A percentile compares a stretch with the other conserved stretches of the same genome.
Conservation (phyloP, 352 stramenopile species). For the Phytophthora sojae region DNA sequence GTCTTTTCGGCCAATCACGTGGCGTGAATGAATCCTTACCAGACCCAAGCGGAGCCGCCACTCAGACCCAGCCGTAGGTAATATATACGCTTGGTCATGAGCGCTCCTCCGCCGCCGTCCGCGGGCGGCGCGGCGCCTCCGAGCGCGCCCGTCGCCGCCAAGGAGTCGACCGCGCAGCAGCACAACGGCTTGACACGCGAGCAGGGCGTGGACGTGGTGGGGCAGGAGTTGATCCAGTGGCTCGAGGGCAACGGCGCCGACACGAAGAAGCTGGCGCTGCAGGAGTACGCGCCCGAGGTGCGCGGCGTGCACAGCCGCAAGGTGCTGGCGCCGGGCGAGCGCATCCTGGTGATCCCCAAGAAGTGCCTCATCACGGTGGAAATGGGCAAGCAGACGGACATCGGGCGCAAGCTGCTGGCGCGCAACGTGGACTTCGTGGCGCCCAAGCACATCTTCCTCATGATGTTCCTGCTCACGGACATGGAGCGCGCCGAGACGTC, state of each 20-base stretch:
- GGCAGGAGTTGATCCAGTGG: constrained; percentile 79
- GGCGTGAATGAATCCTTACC: no score
- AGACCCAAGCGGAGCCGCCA: no score
- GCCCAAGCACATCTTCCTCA: constrained; percentile 99
- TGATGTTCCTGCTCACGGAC: constrained; percentile 99
- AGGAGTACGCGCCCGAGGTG: constrained; percentile 93
- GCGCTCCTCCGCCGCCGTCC: constrained; percentile 32
- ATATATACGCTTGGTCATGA: constrained; percentile 37
- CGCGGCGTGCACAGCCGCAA: constrained; percentile 92
- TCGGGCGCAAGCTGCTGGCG: constrained; percentile 94
- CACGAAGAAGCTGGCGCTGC: constrained; percentile 77
- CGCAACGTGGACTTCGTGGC: constrained; percentile 97
- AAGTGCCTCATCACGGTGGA: constrained; percentile 99
- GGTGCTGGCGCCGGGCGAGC: constrained; percentile 86
- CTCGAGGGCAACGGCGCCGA: constrained; percentile 77
- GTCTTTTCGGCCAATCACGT: no score
- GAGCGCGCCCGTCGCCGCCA: constrained; percentile 1
- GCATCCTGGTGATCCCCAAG: constrained; percentile 92
- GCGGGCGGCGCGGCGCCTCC: constrained; percentile 6
- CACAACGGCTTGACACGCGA: constrained; percentile 14
- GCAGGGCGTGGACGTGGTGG: constrained; percentile 50
- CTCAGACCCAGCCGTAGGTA: no score
- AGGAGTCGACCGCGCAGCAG: not conserved
- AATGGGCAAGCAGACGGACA: constrained; percentile 98
- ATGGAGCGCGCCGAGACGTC: constrained; percentile 90